Evolutionary conservation across 1,284 basidiomycete species (phyloP).

Genomic region (Bondarzewia mesenterica): DNA sequence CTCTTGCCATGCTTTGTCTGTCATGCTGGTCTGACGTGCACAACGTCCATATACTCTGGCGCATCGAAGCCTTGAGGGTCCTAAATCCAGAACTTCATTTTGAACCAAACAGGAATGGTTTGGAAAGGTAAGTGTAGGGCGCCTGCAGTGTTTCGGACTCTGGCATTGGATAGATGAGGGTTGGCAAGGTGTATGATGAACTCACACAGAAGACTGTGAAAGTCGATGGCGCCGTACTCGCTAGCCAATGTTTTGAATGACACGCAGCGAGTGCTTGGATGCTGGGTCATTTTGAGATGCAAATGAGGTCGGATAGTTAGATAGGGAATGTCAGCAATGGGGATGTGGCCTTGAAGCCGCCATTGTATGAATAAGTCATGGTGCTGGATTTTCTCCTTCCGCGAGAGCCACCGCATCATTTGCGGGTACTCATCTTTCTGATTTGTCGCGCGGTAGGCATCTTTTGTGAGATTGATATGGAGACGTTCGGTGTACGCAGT

Average conservation of each 20-base stretch:
- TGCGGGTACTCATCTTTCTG: slow-evolving; percentile 18
- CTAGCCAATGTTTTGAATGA: slow-evolving; percentile 11
- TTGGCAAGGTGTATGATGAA: slow-evolving; percentile 5
- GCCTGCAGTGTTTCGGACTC: background rate
- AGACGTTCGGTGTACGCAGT: slow-evolving; percentile 11
- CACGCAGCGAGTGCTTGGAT: slow-evolving; percentile 14
- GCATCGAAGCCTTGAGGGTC: slow-evolving; percentile 5
- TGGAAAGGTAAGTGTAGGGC: slow-evolving; percentile 1
- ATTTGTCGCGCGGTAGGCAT: slow-evolving; percentile 17
- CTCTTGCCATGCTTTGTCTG: background rate
- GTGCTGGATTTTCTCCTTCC: background rate
- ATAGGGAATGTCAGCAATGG: background rate
- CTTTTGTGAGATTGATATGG: slow-evolving; percentile 11
- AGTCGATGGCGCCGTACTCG: slow-evolving; percentile 19
- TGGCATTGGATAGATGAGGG: background rate
- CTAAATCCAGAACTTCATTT: slow-evolving; percentile 11
- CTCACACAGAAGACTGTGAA: slow-evolving; percentile 13
- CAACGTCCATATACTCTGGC: slow-evolving; percentile 4
- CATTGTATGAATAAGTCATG: background rate
- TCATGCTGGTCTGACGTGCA: slow-evolving; percentile 2
- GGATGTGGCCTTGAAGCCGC: background rate
- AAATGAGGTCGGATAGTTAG: background rate
- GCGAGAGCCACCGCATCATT: slow-evolving; percentile 19
- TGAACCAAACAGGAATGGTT: slow-evolving; percentile 11
- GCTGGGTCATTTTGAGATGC: slow-evolving; percentile 17